A percentile compares a stretch with the other conserved stretches of the same genome.
These are phyloP conservation scores for Pyrrhoderma noxium DNA, from an alignment of 1,284 basidiomycete genomes.

Conservation along the genomic window DNA sequence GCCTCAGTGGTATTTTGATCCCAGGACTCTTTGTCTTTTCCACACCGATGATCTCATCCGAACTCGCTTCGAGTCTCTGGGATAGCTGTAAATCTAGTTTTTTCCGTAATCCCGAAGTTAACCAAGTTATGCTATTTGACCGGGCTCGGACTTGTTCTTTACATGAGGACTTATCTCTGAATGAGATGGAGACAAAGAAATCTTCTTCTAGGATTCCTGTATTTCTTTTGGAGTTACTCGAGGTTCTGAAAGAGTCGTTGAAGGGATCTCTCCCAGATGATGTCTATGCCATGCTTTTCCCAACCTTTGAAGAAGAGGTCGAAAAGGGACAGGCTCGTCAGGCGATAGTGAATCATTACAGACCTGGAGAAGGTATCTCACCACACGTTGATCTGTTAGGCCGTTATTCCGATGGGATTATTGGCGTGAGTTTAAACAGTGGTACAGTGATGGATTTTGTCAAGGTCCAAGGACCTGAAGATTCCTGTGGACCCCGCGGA, in stretches of 20 bases:
- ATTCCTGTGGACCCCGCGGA: neutral
- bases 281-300: constrained; percentile 49
- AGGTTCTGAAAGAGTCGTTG: constrained; percentile 40
- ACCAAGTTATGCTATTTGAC: constrained; percentile 77
- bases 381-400: constrained; percentile 71
- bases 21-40: constrained; percentile 59
- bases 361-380: constrained; percentile 72
- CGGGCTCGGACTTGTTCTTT: constrained; percentile 27
- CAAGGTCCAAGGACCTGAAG: constrained; percentile 18
- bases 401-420: constrained; percentile 74
- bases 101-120: constrained; percentile 43
- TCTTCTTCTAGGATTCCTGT: constrained; percentile 40
- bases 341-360: constrained; percentile 74
- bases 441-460: constrained; percentile 70
- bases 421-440: constrained; percentile 68
- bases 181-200: neutral
- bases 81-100: constrained; percentile 50
- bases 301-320: constrained; percentile 22
- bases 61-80: constrained; percentile 43
- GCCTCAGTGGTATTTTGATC: constrained; percentile 42
- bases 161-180: constrained; percentile 13
- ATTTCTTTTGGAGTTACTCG: constrained; percentile 47
- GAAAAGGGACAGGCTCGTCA: constrained; percentile 50
- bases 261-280: constrained; percentile 38
- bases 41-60: constrained; percentile 39